Evolutionary conservation across 495 filamentous ascomycete species (phyloP).

Genomic region (Penicillium steckii): DNA sequence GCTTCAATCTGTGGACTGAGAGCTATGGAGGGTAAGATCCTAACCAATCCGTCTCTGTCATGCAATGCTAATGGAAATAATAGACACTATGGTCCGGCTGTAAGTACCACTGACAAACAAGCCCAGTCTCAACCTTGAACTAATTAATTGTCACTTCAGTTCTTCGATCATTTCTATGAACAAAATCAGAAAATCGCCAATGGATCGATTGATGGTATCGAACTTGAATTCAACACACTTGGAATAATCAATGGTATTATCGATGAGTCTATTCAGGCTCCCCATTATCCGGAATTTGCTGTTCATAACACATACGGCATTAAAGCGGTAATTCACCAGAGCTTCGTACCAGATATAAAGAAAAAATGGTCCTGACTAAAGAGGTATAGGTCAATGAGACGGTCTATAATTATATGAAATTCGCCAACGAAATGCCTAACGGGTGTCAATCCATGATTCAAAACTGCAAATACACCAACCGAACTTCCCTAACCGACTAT

Average conservation of each 20-base stretch:
- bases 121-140: too few species aligned
- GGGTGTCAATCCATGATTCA: slow-evolving; percentile 61
- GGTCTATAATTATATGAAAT: slow-evolving; percentile 48
- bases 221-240: slow-evolving; percentile 48
- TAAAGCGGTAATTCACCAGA: slow-evolving; percentile 46
- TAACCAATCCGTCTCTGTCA: background rate
- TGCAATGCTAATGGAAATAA: slow-evolving; percentile 12
- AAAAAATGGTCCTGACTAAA: too few species aligned
- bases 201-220: slow-evolving; percentile 31
- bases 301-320: slow-evolving; percentile 75
- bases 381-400: slow-evolving; percentile 59
- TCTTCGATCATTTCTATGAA: slow-evolving; percentile 56
- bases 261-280: slow-evolving; percentile 65
- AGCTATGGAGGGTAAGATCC: slow-evolving; percentile 63
- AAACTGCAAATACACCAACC: slow-evolving; percentile 45
- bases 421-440: slow-evolving; percentile 49
- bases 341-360: too few species aligned
- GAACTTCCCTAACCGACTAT: slow-evolving; percentile 41
- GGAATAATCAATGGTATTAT: slow-evolving; percentile 71
- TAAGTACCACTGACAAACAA: slow-evolving; percentile 31
- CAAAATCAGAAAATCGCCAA: slow-evolving; percentile 58
- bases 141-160: slow-evolving; percentile 20
- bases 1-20: slow-evolving; percentile 52
- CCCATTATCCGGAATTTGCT: slow-evolving; percentile 66
- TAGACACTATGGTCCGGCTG: slow-evolving; percentile 48